Percentiles rank a stretch among this genome's conserved stretches.
Conservation (phyloP, 208 protist species). For the Leishmania gerbilli region DNA sequence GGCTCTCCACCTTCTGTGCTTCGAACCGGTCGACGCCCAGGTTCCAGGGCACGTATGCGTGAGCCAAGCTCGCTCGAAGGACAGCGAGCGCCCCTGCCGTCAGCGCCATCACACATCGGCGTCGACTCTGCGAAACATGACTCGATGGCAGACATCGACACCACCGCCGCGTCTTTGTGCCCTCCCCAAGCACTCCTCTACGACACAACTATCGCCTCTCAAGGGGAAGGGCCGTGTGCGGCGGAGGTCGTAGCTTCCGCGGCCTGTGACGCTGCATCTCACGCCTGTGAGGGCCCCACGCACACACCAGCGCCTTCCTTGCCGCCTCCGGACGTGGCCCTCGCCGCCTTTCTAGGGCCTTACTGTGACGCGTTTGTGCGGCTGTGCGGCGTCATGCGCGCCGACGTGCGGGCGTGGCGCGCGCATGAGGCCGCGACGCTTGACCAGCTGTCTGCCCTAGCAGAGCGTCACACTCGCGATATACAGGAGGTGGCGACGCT, state of each 20-base stretch:
- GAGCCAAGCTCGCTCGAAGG: background rate
- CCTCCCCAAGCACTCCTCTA: conserved; percentile 9
- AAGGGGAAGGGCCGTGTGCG: background rate
- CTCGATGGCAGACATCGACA: background rate
- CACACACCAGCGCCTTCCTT: background rate
- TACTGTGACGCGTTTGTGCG: conserved; percentile 27
- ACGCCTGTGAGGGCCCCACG: background rate
- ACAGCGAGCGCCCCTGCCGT: background rate
- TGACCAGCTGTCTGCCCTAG: conserved; percentile 7
- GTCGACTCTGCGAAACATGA: background rate
- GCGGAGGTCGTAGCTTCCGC: background rate
- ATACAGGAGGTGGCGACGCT: conserved; percentile 11
- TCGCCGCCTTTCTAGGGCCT: conserved; percentile 12
- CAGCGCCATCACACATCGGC: background rate
- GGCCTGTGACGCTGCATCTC: background rate
- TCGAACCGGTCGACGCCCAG: conserved; percentile 6
- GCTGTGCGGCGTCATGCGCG: conserved; percentile 15
- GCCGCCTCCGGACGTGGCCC: conserved; percentile 8
- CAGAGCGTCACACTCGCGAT: conserved; percentile 24
- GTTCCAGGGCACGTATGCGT: background rate
- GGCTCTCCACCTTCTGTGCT: conserved; percentile 24
- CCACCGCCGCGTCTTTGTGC: background rate
- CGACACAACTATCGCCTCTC: background rate
- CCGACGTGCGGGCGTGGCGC: conserved; percentile 16
- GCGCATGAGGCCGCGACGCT: conserved; percentile 18